Conservation (phyloP, 352 stramenopile species). For the Globisporangium emineosum region DNA sequence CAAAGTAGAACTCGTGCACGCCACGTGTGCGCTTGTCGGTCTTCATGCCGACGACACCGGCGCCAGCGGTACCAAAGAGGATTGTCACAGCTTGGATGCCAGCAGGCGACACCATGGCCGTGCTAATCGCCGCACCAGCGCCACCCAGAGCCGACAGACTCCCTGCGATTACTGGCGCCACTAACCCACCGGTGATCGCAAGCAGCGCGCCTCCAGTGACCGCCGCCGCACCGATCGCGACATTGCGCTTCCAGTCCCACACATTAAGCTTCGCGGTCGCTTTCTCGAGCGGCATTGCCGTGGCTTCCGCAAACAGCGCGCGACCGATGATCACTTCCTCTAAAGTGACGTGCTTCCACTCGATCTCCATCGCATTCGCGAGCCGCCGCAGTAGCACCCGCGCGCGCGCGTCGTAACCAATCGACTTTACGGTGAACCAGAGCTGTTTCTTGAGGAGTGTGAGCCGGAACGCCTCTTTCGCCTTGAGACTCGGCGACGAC, state of each 20-base stretch:
- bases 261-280: slow-evolving; percentile 45
- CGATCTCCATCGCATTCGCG: slow-evolving; percentile 42
- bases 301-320: slow-evolving; percentile 68
- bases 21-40: slow-evolving; percentile 67
- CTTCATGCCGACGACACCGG: slow-evolving; percentile 78
- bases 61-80: slow-evolving; percentile 78
- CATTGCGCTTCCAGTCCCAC: slow-evolving; percentile 82
- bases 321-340: slow-evolving; percentile 74
- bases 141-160: slow-evolving; percentile 61
- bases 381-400: slow-evolving; percentile 55
- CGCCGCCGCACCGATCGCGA: slow-evolving; percentile 59
- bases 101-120: slow-evolving; percentile 43
- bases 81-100: slow-evolving; percentile 70
- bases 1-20: slow-evolving; percentile 80
- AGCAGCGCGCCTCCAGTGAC: slow-evolving; percentile 71
- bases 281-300: slow-evolving; percentile 70
- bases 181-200: slow-evolving; percentile 67
- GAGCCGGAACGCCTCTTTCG: slow-evolving; percentile 43
- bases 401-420: slow-evolving; percentile 73
- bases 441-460: slow-evolving; percentile 64
- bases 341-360: slow-evolving; percentile 56
- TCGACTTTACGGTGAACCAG: slow-evolving; percentile 75
- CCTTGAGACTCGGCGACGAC: slow-evolving; percentile 13
- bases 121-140: slow-evolving; percentile 60
- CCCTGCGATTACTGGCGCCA: slow-evolving; percentile 53